Base-by-base conservation (phyloP, 2,329 filamentous ascomycete species). In the Intubia oerlemansii region DNA sequence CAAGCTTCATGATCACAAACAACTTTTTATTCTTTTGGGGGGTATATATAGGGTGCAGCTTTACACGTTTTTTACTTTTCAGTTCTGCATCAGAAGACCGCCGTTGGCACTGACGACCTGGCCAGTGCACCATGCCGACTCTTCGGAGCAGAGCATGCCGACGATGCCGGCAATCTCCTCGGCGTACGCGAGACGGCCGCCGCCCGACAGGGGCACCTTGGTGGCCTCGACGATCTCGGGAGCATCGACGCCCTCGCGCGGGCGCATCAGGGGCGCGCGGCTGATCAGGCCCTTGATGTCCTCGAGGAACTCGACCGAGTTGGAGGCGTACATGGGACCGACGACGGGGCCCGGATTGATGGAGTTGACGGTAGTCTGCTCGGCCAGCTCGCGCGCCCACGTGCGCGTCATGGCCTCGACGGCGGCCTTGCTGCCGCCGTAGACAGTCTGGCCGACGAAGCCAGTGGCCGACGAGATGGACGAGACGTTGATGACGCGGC, bases 21-120 rank as follows among this genome's bases (percentile, higher is more conserved):
- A n/a, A n/a, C n/a, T n/a, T n/a, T n/a, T n/a, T n/a, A n/a, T n/a
- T n/a, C n/a, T n/a, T n/a, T n/a, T n/a, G n/a, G n/a, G n/a, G n/a
- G n/a, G n/a, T n/a, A n/a, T n/a, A n/a, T n/a, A n/a, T n/a, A n/a
- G 10, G 14, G n/a, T 8, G 19, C 10, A 5, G 25, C 2, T n/a
- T n/a, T n/a, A n/a, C n/a, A n/a, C n/a, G n/a, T n/a, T n/a, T 21
- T 21, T 21, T 21, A 21, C n/a, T 21, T 21, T 21, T 25, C 10
- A 19, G 4, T 17, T 10, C 36, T 42, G 30, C 47, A 50, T 47
- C 29, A 55, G 30, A 66, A 81, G 71, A 6, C 79, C 79, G 2
- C 79, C 79, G 44, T 85, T 85, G 7, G 77, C 76, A 51, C 72
- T 78, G 4, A 88, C 64, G 15, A 82, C 73, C 47, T 73, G 75